phyloP scores from a whole-genome alignment of 441 rosid species.

The Aquilaria agallochum region DNA sequence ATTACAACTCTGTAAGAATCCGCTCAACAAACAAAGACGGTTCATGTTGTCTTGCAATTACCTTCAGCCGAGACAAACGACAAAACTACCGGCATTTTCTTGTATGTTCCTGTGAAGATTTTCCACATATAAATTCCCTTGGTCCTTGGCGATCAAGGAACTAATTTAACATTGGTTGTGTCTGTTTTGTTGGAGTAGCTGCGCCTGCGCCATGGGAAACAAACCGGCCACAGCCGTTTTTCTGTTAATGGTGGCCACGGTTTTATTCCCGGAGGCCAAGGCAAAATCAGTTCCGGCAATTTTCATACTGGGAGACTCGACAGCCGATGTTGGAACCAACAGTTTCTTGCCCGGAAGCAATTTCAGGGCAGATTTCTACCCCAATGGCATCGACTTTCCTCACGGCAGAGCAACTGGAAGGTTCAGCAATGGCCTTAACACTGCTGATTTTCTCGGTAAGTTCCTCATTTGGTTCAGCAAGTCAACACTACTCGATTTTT shows the following conservation, averaged over 20 bases:
- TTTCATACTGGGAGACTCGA: conserved; percentile 49
- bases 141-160: neutral
- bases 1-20: too few relatives aligned
- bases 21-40: too few relatives aligned
- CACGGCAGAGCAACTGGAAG: conserved; percentile 38
- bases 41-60: too few relatives aligned
- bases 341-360: conserved; percentile 33
- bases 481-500: too few relatives aligned
- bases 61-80: neutral
- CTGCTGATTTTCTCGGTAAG: conserved; percentile 50
- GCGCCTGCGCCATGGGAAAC: conserved; percentile 19
- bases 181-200: too few relatives aligned
- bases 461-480: too few relatives aligned
- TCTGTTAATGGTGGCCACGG: conserved; percentile 4
- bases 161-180: neutral
- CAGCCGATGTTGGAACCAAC: conserved; percentile 53
- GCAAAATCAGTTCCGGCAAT: conserved; percentile 26
- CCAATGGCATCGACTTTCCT: conserved; percentile 55
- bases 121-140: conserved; percentile 18
- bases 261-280: conserved; percentile 7
- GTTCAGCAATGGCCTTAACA: conserved; percentile 56
- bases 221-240: conserved; percentile 7
- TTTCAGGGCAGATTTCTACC: conserved; percentile 32
- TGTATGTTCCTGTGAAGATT: neutral
- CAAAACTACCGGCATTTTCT: conserved; percentile 1